A percentile compares a stretch with the other conserved stretches of the same genome.
Evolutionary conservation across 2,329 filamentous ascomycete genomes (phyloP).

Genomic region (Didymella exigua): DNA sequence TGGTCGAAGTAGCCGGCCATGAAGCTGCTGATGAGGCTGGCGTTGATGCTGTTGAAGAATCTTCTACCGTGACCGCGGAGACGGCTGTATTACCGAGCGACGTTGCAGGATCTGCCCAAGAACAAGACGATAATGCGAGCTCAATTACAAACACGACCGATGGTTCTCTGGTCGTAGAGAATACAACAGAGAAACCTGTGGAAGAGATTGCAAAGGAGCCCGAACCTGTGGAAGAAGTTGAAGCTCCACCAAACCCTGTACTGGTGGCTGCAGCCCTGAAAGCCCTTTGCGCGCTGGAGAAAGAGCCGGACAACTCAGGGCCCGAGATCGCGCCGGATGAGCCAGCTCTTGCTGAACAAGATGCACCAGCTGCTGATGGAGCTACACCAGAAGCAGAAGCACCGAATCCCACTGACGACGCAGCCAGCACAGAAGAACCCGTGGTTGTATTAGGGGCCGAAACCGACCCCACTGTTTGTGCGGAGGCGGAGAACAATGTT

Average conservation of each 20-base stretch:
- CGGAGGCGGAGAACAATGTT: not conserved
- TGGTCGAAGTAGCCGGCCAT: not conserved
- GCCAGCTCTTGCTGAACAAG: not conserved
- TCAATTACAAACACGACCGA: not conserved
- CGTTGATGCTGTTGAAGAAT: not conserved
- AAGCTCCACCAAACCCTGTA: slow-evolving; percentile 8
- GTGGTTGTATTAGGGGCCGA: not conserved
- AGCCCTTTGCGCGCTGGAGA: slow-evolving; percentile 2
- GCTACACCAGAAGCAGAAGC: not conserved
- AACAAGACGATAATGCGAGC: not conserved
- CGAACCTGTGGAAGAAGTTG: slow-evolving; percentile 1
- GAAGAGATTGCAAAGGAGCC: not conserved
- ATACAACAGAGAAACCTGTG: not conserved
- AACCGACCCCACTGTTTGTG: not conserved
- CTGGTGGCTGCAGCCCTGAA: slow-evolving; percentile 8
- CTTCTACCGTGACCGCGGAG: not conserved
- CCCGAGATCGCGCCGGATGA: not conserved
- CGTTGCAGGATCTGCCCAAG: too few relatives aligned
- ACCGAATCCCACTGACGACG: not conserved
- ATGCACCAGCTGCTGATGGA: not conserved
- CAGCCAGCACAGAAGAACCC: not conserved
- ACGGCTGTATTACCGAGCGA: not conserved
- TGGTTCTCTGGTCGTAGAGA: not conserved
- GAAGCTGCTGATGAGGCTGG: not conserved
- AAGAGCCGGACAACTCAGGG: not conserved